Evolutionary conservation across 1,139 yeast species (phyloP).

Genomic region (Saccharomyces hybrid): DNA sequence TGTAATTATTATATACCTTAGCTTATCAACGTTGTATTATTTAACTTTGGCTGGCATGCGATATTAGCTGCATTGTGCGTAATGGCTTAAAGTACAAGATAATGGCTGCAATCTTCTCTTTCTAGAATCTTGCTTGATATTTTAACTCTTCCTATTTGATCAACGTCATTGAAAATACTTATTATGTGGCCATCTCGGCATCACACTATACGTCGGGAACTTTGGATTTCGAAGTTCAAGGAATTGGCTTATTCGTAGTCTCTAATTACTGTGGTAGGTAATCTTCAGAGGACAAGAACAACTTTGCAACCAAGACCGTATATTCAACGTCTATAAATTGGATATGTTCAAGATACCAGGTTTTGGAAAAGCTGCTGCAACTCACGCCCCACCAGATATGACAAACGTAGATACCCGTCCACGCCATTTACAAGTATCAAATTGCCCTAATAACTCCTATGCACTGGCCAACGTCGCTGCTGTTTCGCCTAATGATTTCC

Average conservation of each 20-base stretch:
- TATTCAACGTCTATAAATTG: conserved; percentile 15
- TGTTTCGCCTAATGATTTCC: conserved; percentile 69
- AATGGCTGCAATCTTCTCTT: neutral
- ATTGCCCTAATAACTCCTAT: conserved; percentile 57
- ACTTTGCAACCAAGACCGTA: neutral
- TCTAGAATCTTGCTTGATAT: neutral
- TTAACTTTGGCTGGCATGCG: neutral
- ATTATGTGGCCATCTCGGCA: neutral
- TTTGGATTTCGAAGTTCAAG: neutral
- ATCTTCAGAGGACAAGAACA: neutral
- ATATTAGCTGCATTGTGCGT: too few relatives aligned
- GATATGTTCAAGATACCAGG: conserved; percentile 33
- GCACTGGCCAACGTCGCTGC: conserved; percentile 72
- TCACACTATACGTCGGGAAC: neutral
- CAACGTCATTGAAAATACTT: neutral
- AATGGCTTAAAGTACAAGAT: neutral
- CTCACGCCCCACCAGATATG: conserved; percentile 11
- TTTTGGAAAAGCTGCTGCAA: conserved; percentile 30
- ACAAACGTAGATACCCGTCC: conserved; percentile 26
- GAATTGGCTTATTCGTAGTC: neutral
- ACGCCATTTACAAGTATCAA: conserved; percentile 38
- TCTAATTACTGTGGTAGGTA: neutral
- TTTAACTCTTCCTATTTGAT: too few relatives aligned
- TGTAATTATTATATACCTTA: neutral
- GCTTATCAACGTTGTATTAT: neutral